Evolutionary conservation across 1,284 basidiomycete species (phyloP).

Genomic region (Schizophyllum amplum): DNA sequence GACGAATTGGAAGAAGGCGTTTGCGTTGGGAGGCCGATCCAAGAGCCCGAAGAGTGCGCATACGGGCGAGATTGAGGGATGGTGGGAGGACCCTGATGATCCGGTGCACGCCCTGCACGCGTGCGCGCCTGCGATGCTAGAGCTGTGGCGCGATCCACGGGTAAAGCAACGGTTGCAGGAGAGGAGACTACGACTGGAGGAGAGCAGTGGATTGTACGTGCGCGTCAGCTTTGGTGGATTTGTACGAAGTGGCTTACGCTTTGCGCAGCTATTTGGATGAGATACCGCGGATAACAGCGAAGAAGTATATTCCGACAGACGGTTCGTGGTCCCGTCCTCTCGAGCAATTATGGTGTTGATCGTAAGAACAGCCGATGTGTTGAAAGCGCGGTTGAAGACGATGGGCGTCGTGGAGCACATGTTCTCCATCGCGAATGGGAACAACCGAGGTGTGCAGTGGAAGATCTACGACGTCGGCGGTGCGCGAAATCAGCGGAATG

Average conservation of each 20-base stretch:
- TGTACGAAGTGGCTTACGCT: conserved; percentile 7
- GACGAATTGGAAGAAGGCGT: conserved; percentile 66
- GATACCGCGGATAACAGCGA: conserved; percentile 68
- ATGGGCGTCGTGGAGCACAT: conserved; percentile 71
- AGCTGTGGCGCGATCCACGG: conserved; percentile 62
- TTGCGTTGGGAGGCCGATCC: conserved; percentile 45
- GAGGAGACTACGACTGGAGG: conserved; percentile 60
- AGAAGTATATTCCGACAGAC: conserved; percentile 73
- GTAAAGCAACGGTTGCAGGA: conserved; percentile 55
- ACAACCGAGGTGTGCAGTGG: conserved; percentile 58
- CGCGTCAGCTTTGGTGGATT: conserved; percentile 10
- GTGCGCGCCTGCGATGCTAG: conserved; percentile 54
- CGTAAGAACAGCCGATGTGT: conserved; percentile 57
- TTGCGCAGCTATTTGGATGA: conserved; percentile 63
- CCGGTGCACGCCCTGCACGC: conserved; percentile 54
- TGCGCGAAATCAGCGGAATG: conserved; percentile 63
- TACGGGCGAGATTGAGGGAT: conserved; percentile 62
- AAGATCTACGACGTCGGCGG: conserved; percentile 79
- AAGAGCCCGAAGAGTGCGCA: conserved; percentile 60
- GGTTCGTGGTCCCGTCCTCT: conserved; percentile 28
- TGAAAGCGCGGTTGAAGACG: conserved; percentile 65
- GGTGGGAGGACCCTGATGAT: conserved; percentile 79
- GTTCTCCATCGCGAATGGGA: conserved; percentile 54
- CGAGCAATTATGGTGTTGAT: conserved; percentile 3
- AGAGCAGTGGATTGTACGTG: conserved; percentile 74